Evolutionary conservation across 129 eudicot species (phyloP).

Genomic region (Helichrysum umbraculigerum): DNA sequence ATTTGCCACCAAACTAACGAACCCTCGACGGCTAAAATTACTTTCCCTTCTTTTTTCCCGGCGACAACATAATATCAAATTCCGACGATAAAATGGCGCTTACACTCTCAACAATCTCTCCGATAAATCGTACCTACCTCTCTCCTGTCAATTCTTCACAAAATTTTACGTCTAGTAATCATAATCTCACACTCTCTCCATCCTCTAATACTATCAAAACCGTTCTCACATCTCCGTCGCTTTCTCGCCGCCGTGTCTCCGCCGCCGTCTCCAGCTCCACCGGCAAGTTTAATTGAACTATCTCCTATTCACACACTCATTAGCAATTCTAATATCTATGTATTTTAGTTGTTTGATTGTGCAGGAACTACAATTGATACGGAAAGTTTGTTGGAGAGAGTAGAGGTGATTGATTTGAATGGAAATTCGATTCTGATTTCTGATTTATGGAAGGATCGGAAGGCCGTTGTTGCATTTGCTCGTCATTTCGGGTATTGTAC

Average conservation of each 20-base stretch:
- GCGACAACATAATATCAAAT: background rate
- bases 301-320: slow-evolving; percentile 2
- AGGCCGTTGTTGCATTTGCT: slow-evolving; percentile 97
- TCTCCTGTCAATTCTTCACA: slow-evolving; percentile 2
- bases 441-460: slow-evolving; percentile 93
- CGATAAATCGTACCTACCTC: slow-evolving; percentile 20
- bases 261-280: slow-evolving; percentile 61
- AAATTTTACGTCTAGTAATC: background rate
- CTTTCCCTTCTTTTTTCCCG: slow-evolving; percentile 15
- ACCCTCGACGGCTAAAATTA: slow-evolving; percentile 16
- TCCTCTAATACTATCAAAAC: slow-evolving; percentile 13
- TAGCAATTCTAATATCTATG: background rate
- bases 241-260: slow-evolving; percentile 26
- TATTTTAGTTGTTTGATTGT: background rate
- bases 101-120: slow-evolving; percentile 40
- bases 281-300: slow-evolving; percentile 43
- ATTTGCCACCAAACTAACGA: slow-evolving; percentile 39
- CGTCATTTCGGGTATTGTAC: slow-evolving; percentile 84
- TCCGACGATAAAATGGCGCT: slow-evolving; percentile 41
- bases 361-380: slow-evolving; percentile 48
- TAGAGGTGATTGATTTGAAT: slow-evolving; percentile 64
- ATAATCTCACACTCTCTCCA: slow-evolving; percentile 23
- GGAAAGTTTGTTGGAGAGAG: slow-evolving; percentile 50
- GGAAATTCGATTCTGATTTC: slow-evolving; percentile 67
- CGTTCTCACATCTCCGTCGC: slow-evolving; percentile 18